A percentile compares a stretch with the other conserved stretches of the same genome.
phyloP scores from a whole-genome alignment of 73 alveolate genomes.

The Diophrys appendiculata region DNA sequence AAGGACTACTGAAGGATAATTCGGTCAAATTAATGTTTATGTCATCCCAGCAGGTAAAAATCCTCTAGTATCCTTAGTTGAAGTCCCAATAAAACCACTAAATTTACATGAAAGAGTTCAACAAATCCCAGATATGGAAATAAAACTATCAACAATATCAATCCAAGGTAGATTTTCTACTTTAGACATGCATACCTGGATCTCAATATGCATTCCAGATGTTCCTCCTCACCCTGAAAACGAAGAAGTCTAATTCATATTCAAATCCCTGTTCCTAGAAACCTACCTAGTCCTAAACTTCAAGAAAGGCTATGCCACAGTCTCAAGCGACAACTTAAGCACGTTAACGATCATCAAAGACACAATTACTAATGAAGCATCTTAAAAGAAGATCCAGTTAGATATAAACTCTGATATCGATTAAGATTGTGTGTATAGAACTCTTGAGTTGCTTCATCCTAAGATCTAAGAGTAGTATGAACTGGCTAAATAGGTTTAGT shows the following conservation, averaged over 20 bases:
- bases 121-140: background rate
- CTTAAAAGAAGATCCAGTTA: slow-evolving; percentile 17
- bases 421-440: slow-evolving; percentile 25
- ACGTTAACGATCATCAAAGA: slow-evolving; percentile 50
- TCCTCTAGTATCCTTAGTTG: slow-evolving; percentile 22
- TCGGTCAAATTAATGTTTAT: slow-evolving; percentile 41
- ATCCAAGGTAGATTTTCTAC: slow-evolving; percentile 30
- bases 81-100: slow-evolving; percentile 29
- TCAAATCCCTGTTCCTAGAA: slow-evolving; percentile 45
- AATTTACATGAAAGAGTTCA: slow-evolving; percentile 38
- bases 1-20: slow-evolving; percentile 59
- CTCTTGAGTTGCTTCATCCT: slow-evolving; percentile 40
- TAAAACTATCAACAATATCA: background rate
- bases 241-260: slow-evolving; percentile 17
- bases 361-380: slow-evolving; percentile 43
- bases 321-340: slow-evolving; percentile 33
- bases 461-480: slow-evolving; percentile 40
- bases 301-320: background rate
- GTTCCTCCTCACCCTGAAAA: slow-evolving; percentile 44
- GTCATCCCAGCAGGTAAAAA: slow-evolving; percentile 40
- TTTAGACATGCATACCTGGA: slow-evolving; percentile 49
- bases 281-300: slow-evolving; percentile 21
- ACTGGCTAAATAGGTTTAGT: slow-evolving; percentile 38
- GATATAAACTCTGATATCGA: slow-evolving; percentile 34
- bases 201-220: slow-evolving; percentile 36